Percentiles rank a stretch among this genome's conserved stretches.
phyloP scores from a whole-genome alignment of 1,284 basidiomycete genomes.

The Quambalaria eucalypti region DNA sequence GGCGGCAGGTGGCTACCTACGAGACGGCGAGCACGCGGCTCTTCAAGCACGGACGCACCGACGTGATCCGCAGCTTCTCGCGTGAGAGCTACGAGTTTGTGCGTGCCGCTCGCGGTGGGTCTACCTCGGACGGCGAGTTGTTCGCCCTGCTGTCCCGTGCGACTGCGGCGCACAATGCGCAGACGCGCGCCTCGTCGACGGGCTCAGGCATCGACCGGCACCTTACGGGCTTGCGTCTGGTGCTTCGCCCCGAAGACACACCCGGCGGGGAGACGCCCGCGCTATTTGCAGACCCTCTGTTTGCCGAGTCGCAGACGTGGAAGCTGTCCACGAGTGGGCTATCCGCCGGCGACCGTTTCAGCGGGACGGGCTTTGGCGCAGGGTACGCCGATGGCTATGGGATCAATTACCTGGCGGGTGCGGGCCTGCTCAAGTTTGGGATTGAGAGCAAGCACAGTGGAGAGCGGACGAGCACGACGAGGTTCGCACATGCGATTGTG shows the following conservation, averaged over 20 bases:
- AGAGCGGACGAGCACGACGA: slow-evolving; percentile 52
- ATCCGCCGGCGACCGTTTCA: slow-evolving; percentile 75
- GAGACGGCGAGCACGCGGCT: slow-evolving; percentile 88
- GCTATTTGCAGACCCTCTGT: slow-evolving; percentile 59
- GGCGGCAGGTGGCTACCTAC: slow-evolving; percentile 77
- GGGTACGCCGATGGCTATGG: slow-evolving; percentile 34
- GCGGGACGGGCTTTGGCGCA: slow-evolving; percentile 68
- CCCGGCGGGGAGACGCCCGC: slow-evolving; percentile 6
- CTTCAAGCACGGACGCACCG: slow-evolving; percentile 82
- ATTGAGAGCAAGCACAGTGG: slow-evolving; percentile 70
- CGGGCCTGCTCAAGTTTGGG: slow-evolving; percentile 79
- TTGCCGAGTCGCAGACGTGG: slow-evolving; percentile 72
- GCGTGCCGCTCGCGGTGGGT: slow-evolving; percentile 61
- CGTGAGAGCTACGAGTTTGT: slow-evolving; percentile 71
- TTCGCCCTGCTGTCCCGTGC: slow-evolving; percentile 61
- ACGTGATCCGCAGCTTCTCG: slow-evolving; percentile 75
- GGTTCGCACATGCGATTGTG: slow-evolving; percentile 62
- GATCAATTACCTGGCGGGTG: slow-evolving; percentile 61
- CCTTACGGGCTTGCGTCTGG: slow-evolving; percentile 69
- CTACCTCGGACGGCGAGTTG: slow-evolving; percentile 52
- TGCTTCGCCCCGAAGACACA: slow-evolving; percentile 14
- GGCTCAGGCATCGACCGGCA: slow-evolving; percentile 87
- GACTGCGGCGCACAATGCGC: slow-evolving; percentile 62
- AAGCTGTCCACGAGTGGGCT: slow-evolving; percentile 84
- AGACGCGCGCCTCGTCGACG: slow-evolving; percentile 69